Percentiles rank a stretch among this genome's conserved stretches.
Conservation (phyloP, 2,329 filamentous ascomycete genomes). For the Westerdykella sp. region DNA sequence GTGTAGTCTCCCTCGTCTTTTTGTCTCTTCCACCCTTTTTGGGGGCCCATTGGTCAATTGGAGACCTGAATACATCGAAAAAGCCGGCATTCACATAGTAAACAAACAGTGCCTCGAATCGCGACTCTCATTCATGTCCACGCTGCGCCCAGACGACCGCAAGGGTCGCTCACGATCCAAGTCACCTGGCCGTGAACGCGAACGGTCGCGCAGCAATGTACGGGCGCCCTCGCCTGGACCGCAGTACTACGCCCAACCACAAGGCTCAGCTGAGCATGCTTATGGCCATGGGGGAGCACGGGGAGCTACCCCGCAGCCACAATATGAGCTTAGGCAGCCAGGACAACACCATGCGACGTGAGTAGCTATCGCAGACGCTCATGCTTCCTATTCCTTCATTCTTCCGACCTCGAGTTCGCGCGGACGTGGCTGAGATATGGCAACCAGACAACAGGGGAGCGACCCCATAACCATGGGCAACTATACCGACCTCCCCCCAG, state of each 20-base stretch:
- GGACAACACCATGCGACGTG: constrained; percentile 29
- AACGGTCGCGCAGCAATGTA: constrained; percentile 36
- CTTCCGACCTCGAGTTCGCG: background rate
- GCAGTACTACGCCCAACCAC: constrained; percentile 14
- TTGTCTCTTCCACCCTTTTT: no score
- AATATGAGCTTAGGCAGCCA: constrained; percentile 40
- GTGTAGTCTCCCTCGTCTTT: no score
- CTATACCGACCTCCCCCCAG: constrained; percentile 40
- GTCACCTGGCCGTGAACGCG: constrained; percentile 34
- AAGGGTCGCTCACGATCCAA: constrained; percentile 39
- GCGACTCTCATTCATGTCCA: no score
- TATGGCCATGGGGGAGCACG: constrained; percentile 4
- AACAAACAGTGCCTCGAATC: no score
- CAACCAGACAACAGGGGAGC: constrained; percentile 19
- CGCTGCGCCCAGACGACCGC: constrained; percentile 37
- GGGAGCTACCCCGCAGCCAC: constrained; percentile 25
- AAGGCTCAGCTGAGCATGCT: constrained; percentile 12
- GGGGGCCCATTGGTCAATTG: no score
- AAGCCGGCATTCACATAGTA: no score
- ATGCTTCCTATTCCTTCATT: constrained; percentile 1
- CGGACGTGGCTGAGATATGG: constrained; percentile 26
- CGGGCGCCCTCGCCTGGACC: constrained; percentile 32
- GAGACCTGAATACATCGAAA: no score
- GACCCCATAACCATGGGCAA: constrained; percentile 41
- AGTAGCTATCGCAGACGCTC: constrained; percentile 14